phyloP scores from a whole-genome alignment of 2,329 filamentous ascomycete species.

The Penicillium sp. region DNA sequence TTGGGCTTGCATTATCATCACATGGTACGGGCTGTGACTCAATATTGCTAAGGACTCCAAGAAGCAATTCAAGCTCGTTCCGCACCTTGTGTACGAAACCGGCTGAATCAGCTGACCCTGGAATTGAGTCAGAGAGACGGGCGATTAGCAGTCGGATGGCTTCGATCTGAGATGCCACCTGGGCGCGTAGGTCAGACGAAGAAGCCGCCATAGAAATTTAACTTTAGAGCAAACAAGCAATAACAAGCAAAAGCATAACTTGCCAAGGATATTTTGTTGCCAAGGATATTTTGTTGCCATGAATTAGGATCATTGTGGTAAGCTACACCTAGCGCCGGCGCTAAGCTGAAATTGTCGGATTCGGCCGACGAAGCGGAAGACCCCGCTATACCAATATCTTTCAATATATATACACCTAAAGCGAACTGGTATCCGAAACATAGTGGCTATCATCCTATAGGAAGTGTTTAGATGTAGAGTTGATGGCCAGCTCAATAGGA shows the following conservation, averaged over 20 bases:
- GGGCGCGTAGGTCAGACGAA: neutral
- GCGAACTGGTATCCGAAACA: too few relatives aligned
- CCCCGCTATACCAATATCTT: too few relatives aligned
- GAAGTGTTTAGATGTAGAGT: too few relatives aligned
- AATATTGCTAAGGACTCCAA: neutral
- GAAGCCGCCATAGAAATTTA: neutral
- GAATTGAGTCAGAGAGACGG: neutral
- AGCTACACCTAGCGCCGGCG: neutral
- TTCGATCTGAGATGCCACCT: neutral
- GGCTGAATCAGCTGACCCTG: neutral
- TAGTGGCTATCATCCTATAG: too few relatives aligned
- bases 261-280: neutral
- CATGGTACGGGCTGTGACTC: neutral
- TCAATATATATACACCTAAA: too few relatives aligned
- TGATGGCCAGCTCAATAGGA: too few relatives aligned
- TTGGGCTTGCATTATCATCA: neutral
- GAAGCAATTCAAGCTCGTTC: neutral
- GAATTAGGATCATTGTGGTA: neutral
- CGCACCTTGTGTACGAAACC: neutral
- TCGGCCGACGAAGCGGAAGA: neutral
- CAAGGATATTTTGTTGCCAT: neutral
- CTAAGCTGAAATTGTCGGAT: neutral
- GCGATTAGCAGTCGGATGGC: neutral
- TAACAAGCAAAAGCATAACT: too few relatives aligned
- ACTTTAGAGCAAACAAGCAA: neutral